These are phyloP conservation scores for Paramecium tetraurelia DNA, from an alignment of 73 alveolate genomes.

Conservation along the genomic window DNA sequence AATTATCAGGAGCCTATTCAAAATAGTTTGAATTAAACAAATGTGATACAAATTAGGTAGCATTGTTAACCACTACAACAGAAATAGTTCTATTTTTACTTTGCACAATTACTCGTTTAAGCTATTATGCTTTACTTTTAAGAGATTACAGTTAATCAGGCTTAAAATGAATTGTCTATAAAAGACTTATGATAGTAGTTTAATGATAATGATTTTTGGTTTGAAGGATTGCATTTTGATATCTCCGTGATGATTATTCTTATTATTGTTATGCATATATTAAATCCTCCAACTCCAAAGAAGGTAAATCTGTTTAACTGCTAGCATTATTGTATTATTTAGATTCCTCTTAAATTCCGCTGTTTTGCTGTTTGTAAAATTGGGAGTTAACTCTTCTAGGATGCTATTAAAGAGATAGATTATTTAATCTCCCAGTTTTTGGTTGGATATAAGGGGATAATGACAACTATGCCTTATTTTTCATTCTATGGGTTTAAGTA, in stretches of 20 bases:
- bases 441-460: background rate
- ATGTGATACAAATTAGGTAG: background rate
- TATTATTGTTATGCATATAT: background rate
- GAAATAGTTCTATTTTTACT: background rate
- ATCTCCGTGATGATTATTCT: background rate
- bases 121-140: background rate
- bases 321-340: conserved; percentile 2
- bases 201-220: background rate
- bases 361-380: background rate
- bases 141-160: background rate
- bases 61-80: background rate
- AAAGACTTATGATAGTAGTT: background rate
- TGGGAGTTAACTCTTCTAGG: background rate
- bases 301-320: background rate
- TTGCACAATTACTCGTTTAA: background rate
- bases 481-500: background rate
- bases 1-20: background rate
- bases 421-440: background rate
- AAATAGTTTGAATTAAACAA: background rate
- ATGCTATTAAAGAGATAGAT: background rate
- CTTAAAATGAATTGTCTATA: background rate
- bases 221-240: background rate
- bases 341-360: background rate
- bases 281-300: background rate
- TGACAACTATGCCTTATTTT: background rate